These are phyloP conservation scores for Lophiostoma macrostomum DNA, from an alignment of 495 filamentous ascomycete species.

Conservation along the genomic window DNA sequence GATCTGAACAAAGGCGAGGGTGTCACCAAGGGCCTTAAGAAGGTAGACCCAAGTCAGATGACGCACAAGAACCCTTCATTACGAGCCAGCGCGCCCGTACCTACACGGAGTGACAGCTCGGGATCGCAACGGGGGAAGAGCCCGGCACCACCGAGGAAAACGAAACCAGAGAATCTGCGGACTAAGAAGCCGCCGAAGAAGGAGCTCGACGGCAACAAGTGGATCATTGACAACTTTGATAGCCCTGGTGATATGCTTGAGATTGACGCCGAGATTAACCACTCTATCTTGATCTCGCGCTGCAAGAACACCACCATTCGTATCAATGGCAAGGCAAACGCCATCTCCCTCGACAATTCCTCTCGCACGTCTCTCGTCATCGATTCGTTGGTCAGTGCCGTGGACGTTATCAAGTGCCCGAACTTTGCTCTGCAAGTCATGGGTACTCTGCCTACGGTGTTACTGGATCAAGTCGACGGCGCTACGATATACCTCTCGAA, in stretches of 20 bases:
- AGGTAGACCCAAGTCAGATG: constrained; percentile 92
- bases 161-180: constrained; percentile 92
- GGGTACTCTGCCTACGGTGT: constrained; percentile 75
- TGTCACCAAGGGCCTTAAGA: constrained; percentile 82
- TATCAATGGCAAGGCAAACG: constrained; percentile 88
- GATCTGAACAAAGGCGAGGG: constrained; percentile 83
- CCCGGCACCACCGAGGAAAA: constrained; percentile 74
- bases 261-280: constrained; percentile 73
- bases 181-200: constrained; percentile 88
- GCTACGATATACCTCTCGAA: constrained; percentile 80
- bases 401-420: constrained; percentile 90
- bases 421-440: constrained; percentile 90
- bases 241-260: constrained; percentile 63
- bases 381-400: constrained; percentile 81
- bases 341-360: constrained; percentile 89
- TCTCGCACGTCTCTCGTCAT: constrained; percentile 78
- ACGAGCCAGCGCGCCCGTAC: constrained; percentile 67
- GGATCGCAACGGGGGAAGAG: constrained; percentile 64
- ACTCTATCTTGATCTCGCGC: constrained; percentile 86
- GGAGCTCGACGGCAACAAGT: constrained; percentile 92
- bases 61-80: constrained; percentile 98
- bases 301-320: constrained; percentile 90
- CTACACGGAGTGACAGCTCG: constrained; percentile 55
- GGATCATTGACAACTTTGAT: constrained; percentile 93
- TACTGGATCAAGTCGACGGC: constrained; percentile 91